Evolutionary conservation across 2,329 filamentous ascomycete species (phyloP), one percentile per base, ranked within the genome.

Genomic region (Aschersonia sp.): DNA sequence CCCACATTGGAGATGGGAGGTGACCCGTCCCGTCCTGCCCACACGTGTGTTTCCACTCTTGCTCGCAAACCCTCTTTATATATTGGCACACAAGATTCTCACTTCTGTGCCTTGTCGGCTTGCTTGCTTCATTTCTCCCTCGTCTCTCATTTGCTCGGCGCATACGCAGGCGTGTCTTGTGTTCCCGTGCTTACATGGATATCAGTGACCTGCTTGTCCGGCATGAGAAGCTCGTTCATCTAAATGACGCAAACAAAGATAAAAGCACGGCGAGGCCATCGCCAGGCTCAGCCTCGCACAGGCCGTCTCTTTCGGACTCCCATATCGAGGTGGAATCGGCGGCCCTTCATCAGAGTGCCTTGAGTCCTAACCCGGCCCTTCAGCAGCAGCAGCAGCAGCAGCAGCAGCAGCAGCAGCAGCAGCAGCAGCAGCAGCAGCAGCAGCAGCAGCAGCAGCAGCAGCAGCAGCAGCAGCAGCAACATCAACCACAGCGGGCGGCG

Each of bases 171-270:
- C 22, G 22, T 22, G 22, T 22, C 22, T 22, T 22, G 22, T 22
- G 22, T 22, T 22, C 22, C 22, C 8, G 30, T 60, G 54, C 73
- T 77, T 73, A 75, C 67, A 78, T 78, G 74, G 69, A 78, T 64
- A 78, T 76, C 65, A 80, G 76, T 54, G 77, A 80, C 60, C 71
- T 81, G 51, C 69, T 81, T 54, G 75, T 78, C 52, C 71, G 77
- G 53, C 77, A 81, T 63, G 75, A 79, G 64, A 80, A 79, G 63
- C 73, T 80, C 55, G 76, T 79, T 56, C 77, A 81, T 59, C 70
- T 78, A 58, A 79, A 76, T 63, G 75, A 79, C 60, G 71, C 70
- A 54, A 72, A 64, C 60, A 78, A 76, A 54, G 74, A 79, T 52
- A 65, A 57, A 56, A 67, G 73, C 47, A 67, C 68, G 30, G 67